A percentile compares a stretch with the other conserved stretches of the same genome.
Conservation (phyloP, 164 flowering plant genomes). For the Vitis rupestris region DNA sequence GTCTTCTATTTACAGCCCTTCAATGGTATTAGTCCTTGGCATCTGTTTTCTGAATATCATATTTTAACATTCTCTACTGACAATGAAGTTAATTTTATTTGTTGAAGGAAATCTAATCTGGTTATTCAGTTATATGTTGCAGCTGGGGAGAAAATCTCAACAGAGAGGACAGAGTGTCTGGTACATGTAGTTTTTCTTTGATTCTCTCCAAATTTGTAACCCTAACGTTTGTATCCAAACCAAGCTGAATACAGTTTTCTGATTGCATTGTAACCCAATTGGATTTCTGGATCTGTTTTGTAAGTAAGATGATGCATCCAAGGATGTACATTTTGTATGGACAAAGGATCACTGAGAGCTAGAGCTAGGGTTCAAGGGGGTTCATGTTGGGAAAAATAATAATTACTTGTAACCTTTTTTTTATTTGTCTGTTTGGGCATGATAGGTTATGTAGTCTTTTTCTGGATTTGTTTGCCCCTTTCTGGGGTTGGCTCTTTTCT, state of each 20-base stretch:
- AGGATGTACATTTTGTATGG: too few relatives aligned
- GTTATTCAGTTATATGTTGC: conserved; percentile 4
- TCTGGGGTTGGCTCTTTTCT: too few relatives aligned
- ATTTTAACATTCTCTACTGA: neutral
- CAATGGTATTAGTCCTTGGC: neutral
- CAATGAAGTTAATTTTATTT: neutral
- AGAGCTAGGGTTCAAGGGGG: too few relatives aligned
- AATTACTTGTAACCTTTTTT: too few relatives aligned
- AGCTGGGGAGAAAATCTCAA: conserved; percentile 6
- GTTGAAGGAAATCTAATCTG: conserved; percentile 8
- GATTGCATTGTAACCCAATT: neutral
- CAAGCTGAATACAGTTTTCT: neutral
- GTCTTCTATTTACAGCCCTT: neutral
- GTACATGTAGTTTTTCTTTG: too few relatives aligned
- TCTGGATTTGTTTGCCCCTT: too few relatives aligned
- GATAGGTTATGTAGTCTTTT: neutral
- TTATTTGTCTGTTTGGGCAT: neutral
- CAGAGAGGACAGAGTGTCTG: neutral
- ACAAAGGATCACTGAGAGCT: too few relatives aligned
- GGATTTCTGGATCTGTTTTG: neutral
- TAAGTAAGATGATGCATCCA: neutral
- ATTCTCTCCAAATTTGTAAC: too few relatives aligned
- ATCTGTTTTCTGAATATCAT: neutral
- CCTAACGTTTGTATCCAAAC: neutral
- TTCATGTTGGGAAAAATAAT: too few relatives aligned